Evolutionary conservation across 169 alveolate genomes (phyloP).

Genomic region (Plasmodium billcollinsi): DNA sequence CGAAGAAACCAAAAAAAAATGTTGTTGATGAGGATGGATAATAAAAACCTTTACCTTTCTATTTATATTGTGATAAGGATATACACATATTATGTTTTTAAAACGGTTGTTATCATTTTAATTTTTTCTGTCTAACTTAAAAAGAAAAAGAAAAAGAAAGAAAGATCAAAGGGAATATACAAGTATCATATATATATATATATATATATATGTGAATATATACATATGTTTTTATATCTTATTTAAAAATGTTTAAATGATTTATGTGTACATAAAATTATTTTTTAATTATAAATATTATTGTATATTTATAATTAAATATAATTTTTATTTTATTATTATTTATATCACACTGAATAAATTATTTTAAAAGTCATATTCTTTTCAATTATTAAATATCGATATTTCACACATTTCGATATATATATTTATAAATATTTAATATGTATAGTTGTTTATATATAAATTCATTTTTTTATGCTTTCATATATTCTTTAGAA

Average conservation of each 20-base stretch:
- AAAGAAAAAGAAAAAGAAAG: not conserved
- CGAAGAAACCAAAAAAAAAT: constrained; percentile 47
- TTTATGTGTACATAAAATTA: not conserved
- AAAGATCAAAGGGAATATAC: not conserved
- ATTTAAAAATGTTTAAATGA: not conserved
- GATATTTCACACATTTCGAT: not conserved
- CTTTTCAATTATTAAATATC: constrained; percentile 4
- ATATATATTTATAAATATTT: too few species aligned
- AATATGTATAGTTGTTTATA: too few species aligned
- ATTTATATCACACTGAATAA: not conserved
- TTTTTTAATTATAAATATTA: not conserved
- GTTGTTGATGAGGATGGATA: constrained; percentile 14
- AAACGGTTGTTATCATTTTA: not conserved
- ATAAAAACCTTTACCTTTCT: not conserved
- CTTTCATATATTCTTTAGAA: too few species aligned
- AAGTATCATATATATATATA: too few species aligned
- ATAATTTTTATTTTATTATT: not conserved
- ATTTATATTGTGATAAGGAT: not conserved
- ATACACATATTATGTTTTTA: not conserved
- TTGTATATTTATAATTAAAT: not conserved
- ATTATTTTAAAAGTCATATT: not conserved
- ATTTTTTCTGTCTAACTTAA: not conserved
- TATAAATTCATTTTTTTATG: too few species aligned
- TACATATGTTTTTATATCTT: not conserved
- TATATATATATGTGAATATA: too few species aligned